phyloP scores from a whole-genome alignment of 257 asterid species.

The Nicotiana paniculata region DNA sequence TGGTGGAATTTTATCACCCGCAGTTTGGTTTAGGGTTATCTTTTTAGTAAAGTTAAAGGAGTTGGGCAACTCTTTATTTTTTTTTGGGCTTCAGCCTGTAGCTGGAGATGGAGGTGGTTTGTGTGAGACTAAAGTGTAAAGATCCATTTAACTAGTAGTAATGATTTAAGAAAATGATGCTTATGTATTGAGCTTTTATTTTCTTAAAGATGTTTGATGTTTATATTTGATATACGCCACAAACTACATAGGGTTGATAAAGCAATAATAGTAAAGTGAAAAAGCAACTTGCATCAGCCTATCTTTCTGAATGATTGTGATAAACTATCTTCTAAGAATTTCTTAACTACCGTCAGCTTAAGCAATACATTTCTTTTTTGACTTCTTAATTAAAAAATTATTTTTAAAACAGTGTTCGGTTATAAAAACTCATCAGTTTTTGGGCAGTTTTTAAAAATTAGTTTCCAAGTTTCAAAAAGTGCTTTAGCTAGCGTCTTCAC shows the following conservation, averaged over 20 bases:
- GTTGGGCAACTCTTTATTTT: neutral
- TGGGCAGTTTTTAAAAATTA: too few relatives aligned
- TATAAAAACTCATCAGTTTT: too few relatives aligned
- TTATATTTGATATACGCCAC: neutral
- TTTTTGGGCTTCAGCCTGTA: slow-evolving; percentile 12
- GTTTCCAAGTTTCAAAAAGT: too few relatives aligned
- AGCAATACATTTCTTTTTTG: too few relatives aligned
- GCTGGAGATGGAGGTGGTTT: slow-evolving; percentile 12
- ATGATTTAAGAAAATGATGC: slow-evolving; percentile 24
- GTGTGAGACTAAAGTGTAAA: slow-evolving; percentile 26
- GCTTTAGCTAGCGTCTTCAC: too few relatives aligned
- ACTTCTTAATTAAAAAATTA: too few relatives aligned
- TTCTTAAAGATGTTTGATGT: neutral
- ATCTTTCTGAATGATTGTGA: neutral
- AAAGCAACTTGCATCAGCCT: neutral
- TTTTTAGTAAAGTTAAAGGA: neutral
- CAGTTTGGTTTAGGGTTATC: slow-evolving; percentile 6
- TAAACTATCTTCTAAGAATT: neutral
- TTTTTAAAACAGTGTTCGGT: too few relatives aligned
- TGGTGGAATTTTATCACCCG: slow-evolving; percentile 44
- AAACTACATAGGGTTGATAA: neutral
- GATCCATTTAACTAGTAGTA: slow-evolving; percentile 18
- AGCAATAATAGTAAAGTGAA: neutral
- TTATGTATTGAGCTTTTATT: neutral
- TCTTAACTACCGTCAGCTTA: too few relatives aligned